These are phyloP conservation scores for Talaromyces liani DNA, from an alignment of 495 filamentous ascomycete genomes.

Conservation along the genomic window DNA sequence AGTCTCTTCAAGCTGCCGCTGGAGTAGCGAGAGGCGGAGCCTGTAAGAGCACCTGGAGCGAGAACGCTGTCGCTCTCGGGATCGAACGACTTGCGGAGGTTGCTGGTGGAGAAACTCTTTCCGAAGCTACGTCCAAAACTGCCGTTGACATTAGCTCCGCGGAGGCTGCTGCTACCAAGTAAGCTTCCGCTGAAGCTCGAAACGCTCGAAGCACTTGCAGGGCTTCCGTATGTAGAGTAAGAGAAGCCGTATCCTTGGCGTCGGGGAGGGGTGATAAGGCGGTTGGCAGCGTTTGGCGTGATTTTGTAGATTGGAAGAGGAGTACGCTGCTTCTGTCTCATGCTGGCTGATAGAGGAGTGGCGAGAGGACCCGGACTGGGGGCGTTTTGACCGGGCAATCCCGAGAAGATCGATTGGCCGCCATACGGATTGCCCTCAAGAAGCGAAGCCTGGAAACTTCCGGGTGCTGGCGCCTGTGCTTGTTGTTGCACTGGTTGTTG, in stretches of 20 bases:
- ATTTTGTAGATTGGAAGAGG: constrained; percentile 84
- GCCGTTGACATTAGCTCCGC: constrained; percentile 34
- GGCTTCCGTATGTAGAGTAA: constrained; percentile 82
- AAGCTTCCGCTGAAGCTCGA: constrained; percentile 58
- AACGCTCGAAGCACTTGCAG: constrained; percentile 64
- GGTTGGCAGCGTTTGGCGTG: constrained; percentile 68
- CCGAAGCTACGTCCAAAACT: constrained; percentile 53
- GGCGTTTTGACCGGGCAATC: constrained; percentile 53
- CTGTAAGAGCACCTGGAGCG: constrained; percentile 76
- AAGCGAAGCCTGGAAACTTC: constrained; percentile 69
- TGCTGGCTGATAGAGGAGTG: constrained; percentile 69
- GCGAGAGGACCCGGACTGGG: constrained; percentile 75
- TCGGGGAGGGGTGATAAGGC: constrained; percentile 75
- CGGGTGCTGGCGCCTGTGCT: constrained; percentile 42
- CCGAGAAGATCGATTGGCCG: constrained; percentile 68
- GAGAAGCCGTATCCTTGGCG: constrained; percentile 75
- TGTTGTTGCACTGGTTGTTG: constrained; percentile 39
- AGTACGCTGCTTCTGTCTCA: constrained; percentile 64
- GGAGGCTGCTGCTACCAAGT: constrained; percentile 55
- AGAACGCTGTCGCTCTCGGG: constrained; percentile 73
- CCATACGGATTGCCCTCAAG: constrained; percentile 75
- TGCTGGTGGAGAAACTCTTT: constrained; percentile 58
- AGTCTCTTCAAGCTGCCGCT: constrained; percentile 76
- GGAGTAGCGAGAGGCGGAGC: constrained; percentile 53
- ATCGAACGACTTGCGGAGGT: constrained; percentile 57